These are phyloP conservation scores for Lactifluus volemus DNA, from an alignment of 768 basidiomycete genomes.

Conservation along the genomic window DNA sequence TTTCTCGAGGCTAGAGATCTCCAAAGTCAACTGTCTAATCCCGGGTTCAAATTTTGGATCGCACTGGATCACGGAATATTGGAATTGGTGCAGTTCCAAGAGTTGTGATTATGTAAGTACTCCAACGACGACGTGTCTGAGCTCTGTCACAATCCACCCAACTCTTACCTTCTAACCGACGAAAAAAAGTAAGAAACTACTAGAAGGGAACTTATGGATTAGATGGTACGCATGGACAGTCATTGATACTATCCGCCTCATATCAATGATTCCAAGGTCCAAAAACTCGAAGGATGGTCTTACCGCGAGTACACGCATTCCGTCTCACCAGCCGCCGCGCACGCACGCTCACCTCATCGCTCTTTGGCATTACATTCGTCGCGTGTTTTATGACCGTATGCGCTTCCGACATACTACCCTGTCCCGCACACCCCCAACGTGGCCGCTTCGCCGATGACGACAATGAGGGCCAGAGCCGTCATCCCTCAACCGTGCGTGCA, in stretches of 20 bases:
- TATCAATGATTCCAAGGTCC: background rate
- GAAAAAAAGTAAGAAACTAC: too few relatives aligned
- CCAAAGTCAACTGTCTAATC: too few relatives aligned
- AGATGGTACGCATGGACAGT: background rate
- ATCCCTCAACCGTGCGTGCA: conserved; percentile 22
- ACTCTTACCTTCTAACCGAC: too few relatives aligned
- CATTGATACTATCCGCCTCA: background rate
- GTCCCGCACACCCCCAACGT: conserved; percentile 59
- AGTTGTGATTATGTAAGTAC: too few relatives aligned
- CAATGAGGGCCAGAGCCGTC: conserved; percentile 12
- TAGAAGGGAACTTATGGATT: background rate
- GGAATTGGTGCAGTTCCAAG: too few relatives aligned
- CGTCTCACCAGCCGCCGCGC: conserved; percentile 49
- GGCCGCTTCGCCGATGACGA: conserved; percentile 51
- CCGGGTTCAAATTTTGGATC: too few relatives aligned
- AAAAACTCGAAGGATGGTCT: conserved; percentile 42
- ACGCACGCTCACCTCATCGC: conserved; percentile 65
- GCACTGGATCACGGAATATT: too few relatives aligned
- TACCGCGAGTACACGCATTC: conserved; percentile 38
- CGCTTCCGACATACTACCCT: conserved; percentile 70
- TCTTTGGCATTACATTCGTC: conserved; percentile 75
- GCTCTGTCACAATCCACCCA: too few relatives aligned
- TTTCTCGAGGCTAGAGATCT: too few relatives aligned
- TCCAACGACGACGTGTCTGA: too few relatives aligned
- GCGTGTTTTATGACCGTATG: conserved; percentile 74